A percentile compares a stretch with the other conserved stretches of the same genome.
These are phyloP conservation scores for Aspergillus clavatus DNA, from an alignment of 2,329 filamentous ascomycete species.

Conservation along the genomic window DNA sequence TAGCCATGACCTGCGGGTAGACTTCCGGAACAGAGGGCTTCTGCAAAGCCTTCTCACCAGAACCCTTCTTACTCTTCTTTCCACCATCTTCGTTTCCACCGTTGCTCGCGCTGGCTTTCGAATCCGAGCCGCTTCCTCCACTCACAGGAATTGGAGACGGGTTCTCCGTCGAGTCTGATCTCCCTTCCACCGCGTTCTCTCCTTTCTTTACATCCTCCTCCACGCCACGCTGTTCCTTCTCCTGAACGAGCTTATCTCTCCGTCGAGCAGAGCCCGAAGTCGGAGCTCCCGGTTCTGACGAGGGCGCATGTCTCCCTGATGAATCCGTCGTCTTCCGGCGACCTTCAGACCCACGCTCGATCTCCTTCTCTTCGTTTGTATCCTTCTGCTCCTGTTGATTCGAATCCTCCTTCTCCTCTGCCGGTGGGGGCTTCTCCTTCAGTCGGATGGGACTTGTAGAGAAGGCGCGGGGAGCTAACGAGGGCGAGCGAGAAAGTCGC, in stretches of 20 bases:
- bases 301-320: constrained; percentile 24
- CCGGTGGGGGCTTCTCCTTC: constrained; percentile 54
- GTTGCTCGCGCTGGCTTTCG: constrained; percentile 51
- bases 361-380: constrained; percentile 30
- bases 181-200: constrained; percentile 36
- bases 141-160: constrained; percentile 40
- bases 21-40: constrained; percentile 90
- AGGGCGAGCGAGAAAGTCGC: constrained; percentile 21
- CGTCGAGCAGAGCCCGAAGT: constrained; percentile 37
- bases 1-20: constrained; percentile 95
- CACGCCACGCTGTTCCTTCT: constrained; percentile 34
- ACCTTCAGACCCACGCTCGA: constrained; percentile 43
- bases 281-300: constrained; percentile 28
- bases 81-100: constrained; percentile 58
- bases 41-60: constrained; percentile 69
- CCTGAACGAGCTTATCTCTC: constrained; percentile 34
- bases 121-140: constrained; percentile 32
- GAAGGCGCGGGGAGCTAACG: constrained; percentile 37
- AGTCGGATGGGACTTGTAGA: constrained; percentile 45
- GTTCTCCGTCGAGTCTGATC: constrained; percentile 47
- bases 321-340: constrained; percentile 40
- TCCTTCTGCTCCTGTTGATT: constrained; percentile 26
- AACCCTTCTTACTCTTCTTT: constrained; percentile 64
- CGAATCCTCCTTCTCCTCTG: constrained; percentile 30
- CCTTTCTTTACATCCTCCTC: constrained; percentile 42